phyloP scores from a whole-genome alignment of 257 asterid species.

The Solanum megistacrolobum region DNA sequence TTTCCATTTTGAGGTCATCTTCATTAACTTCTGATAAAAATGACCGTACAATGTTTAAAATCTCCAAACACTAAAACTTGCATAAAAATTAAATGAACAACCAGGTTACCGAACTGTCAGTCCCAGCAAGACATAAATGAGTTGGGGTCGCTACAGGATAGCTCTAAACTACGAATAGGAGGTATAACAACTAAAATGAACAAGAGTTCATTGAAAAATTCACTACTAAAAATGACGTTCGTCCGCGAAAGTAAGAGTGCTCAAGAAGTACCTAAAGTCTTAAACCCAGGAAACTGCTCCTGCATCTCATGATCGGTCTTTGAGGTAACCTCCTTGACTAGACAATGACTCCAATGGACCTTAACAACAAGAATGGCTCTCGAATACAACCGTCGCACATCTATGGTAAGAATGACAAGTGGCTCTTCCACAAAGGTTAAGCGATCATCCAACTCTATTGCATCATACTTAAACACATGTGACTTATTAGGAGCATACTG shows the following conservation, averaged over 20 bases:
- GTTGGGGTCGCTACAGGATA: neutral
- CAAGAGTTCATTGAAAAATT: too few species aligned
- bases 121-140: neutral
- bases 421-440: neutral
- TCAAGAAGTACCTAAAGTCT: too few species aligned
- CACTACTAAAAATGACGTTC: neutral
- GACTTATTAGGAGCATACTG: neutral
- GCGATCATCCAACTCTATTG: neutral
- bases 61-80: neutral
- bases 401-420: neutral
- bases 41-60: too few species aligned
- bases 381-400: neutral
- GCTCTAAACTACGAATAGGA: neutral
- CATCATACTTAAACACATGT: neutral
- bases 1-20: too few species aligned
- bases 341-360: neutral
- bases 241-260: neutral
- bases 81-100: neutral
- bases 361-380: neutral
- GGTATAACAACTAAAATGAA: neutral
- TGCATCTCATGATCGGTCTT: neutral
- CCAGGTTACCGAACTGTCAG: neutral
- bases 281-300: neutral
- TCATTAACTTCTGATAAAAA: too few species aligned
- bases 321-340: neutral